Evolutionary conservation across 225 moss, liverwort and hornwort species (phyloP), one percentile per base, ranked within the genome.

Genomic region (Sphagnum contortum): DNA sequence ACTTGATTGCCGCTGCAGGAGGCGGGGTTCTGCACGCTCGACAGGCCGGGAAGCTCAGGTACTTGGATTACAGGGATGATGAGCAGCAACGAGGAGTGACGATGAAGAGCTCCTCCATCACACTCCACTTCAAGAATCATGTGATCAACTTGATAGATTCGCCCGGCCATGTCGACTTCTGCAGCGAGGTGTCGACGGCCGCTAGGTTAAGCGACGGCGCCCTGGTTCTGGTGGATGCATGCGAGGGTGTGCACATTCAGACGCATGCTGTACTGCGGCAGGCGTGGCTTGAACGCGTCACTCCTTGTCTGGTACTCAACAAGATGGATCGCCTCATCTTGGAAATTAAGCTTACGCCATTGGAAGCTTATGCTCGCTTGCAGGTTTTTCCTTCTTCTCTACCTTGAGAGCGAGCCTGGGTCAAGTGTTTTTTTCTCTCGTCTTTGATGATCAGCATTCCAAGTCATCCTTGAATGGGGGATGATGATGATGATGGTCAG

Each of bases 211-310:
- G 96, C 61, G 96, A 98, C 64, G 96, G 96, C 48, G 96, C 96
- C 2, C 75, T 98, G 67, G 79, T 98, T 50, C 64, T 98, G 64
- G 96, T 98, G 61, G 96, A 98, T 75, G 87, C 82, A 8, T 91
- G 90, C 57, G 96, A 98, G 71, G 96, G 96, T 6, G 96, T 98
- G 70, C 96, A 98, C 56, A 98, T 98, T 63, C 96, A 98, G 63
- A 98, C 96, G 45, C 96, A 98, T 67, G 96, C 96, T 2, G 96
- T 98, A 66, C 74, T 98, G 55, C 83, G 96, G 29, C 96, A 98
- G 79, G 96, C 93, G 3, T 98, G 96, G 96, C 73, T 98, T 69
- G 96, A 98, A 82, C 85, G 90, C 29, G 78, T 98, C 3, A 91
- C 79, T 48, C 96, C 93, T 13, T 93, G 96, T 64, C 81, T 98